Base-by-base conservation (phyloP, 805 yeast genomes). In the Kodamaea nitidulidarum region DNA sequence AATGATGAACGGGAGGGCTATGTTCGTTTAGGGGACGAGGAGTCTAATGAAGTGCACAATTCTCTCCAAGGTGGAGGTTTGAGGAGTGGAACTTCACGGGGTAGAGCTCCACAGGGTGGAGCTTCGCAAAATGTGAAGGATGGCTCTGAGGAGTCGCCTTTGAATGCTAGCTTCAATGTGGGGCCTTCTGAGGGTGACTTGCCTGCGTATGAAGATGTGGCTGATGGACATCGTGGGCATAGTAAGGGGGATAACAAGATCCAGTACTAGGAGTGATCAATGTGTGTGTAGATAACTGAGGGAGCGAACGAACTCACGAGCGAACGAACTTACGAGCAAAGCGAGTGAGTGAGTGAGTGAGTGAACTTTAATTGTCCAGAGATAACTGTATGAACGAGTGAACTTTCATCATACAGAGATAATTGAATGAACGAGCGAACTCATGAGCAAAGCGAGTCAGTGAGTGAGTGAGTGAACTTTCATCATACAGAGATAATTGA, bases 191-290 rank as follows among this genome's bases (percentile, higher is more conserved):
- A 15, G 5, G 40, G 40, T 17, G 35, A 45, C 4, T 49, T 38
- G 17, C 61, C 63, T 6, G 37, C 45, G 10, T 57, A 57, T 36
- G 58, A 55, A 15, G 65, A 56, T n/a, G 43, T 52, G 12, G 58
- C 46, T 4, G 52, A 43, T 21, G 15, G 35, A 35, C 15, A 39
- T 37, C 32, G 35, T 30, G 20, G 7, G 12, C 51, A 48, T 20
- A 11, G 32, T 9, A 51, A 52, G 39, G 50, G 49, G 3, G 69
- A 62, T 43, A 55, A 62, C 48, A 63, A 64, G 45, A 59, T 63
- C 7, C 68, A 63, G 44, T 46, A 48, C 28, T 27, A 27, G 14
- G 6, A 15, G 16, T 12, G 16, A 14, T 14, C 4, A 12, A 6
- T 27, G 31, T 27, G 10, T 7, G 14, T 7, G 28, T 25, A 25